Conservation (phyloP, 148 eudicot genomes). For the Diospyros lotus region DNA sequence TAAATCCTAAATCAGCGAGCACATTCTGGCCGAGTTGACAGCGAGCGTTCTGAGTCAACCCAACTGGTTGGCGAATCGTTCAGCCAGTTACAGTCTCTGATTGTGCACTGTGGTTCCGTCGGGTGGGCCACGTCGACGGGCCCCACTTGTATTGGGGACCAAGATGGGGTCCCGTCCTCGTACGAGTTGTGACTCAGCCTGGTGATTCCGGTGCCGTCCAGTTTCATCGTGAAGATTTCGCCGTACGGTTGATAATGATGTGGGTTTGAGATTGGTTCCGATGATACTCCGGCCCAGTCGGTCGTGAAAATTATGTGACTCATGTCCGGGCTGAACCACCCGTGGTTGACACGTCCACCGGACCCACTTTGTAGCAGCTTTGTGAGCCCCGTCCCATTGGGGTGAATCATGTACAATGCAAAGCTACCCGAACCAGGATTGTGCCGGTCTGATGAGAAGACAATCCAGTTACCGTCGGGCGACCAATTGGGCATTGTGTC, state of each 20-base stretch:
- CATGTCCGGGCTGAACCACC: constrained; percentile 59
- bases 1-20: no score
- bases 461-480: constrained; percentile 67
- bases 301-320: constrained; percentile 70
- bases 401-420: constrained; percentile 48
- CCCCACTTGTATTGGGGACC: constrained; percentile 18
- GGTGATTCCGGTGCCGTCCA: constrained; percentile 62
- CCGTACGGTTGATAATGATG: constrained; percentile 91
- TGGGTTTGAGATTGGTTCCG: constrained; percentile 74
- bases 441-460: constrained; percentile 76
- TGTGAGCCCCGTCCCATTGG: constrained; percentile 52
- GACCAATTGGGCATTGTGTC: constrained; percentile 96
- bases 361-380: constrained; percentile 40
- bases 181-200: constrained; percentile 72
- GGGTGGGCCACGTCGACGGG: no score
- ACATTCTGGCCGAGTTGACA: no score
- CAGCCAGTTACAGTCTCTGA: no score
- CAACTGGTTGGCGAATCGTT: no score
- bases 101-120: no score
- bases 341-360: constrained; percentile 67
- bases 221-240: constrained; percentile 46
- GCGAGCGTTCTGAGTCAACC: no score
- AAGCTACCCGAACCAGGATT: constrained; percentile 48
- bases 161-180: constrained; percentile 84
- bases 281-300: constrained; percentile 65